Percentiles rank a stretch among this genome's conserved stretches.
Evolutionary conservation across 495 filamentous ascomycete species (phyloP).

Genomic region (Cercophora scortea): DNA sequence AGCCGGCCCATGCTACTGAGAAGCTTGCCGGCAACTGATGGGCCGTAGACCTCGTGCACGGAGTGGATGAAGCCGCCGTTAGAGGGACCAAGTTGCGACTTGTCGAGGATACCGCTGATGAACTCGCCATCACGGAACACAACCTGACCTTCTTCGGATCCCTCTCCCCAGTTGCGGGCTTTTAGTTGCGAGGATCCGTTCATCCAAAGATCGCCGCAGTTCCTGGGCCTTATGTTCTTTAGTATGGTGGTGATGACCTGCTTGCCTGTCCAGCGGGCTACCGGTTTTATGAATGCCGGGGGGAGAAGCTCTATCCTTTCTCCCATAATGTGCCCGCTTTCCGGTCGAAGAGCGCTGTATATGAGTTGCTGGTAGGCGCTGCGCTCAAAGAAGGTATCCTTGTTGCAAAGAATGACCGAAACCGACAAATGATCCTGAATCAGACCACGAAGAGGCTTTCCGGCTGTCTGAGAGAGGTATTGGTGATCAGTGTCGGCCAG

Average conservation of each 20-base stretch:
- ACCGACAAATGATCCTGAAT: constrained; percentile 99
- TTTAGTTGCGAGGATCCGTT: constrained; percentile 69
- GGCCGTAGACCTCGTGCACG: constrained; percentile 89
- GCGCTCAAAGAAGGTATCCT: constrained; percentile 85
- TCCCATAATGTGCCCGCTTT: constrained; percentile 67
- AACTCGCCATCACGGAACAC: constrained; percentile 82
- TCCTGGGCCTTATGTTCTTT: constrained; percentile 74
- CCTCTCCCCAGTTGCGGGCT: constrained; percentile 61
- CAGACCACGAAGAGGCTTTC: constrained; percentile 88
- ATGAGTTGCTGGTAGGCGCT: constrained; percentile 89
- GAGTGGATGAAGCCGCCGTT: constrained; percentile 85
- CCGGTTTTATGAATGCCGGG: constrained; percentile 78
- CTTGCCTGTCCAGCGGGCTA: constrained; percentile 90
- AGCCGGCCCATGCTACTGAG: constrained; percentile 85
- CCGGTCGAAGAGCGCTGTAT: constrained; percentile 81
- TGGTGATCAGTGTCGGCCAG: constrained; percentile 97
- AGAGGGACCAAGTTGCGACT: constrained; percentile 84
- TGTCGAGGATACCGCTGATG: constrained; percentile 87
- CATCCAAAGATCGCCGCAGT: constrained; percentile 71
- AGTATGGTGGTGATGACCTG: constrained; percentile 91
- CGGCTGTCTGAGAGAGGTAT: constrained; percentile 88
- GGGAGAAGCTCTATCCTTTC: constrained; percentile 67
- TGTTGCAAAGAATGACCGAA: constrained; percentile 79
- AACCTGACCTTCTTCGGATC: constrained; percentile 63
- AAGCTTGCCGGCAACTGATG: constrained; percentile 72